Percentiles rank a stretch among this genome's conserved stretches.
phyloP scores from a whole-genome alignment of 2,329 filamentous ascomycete genomes.

The Pestalotiopsis sp. region DNA sequence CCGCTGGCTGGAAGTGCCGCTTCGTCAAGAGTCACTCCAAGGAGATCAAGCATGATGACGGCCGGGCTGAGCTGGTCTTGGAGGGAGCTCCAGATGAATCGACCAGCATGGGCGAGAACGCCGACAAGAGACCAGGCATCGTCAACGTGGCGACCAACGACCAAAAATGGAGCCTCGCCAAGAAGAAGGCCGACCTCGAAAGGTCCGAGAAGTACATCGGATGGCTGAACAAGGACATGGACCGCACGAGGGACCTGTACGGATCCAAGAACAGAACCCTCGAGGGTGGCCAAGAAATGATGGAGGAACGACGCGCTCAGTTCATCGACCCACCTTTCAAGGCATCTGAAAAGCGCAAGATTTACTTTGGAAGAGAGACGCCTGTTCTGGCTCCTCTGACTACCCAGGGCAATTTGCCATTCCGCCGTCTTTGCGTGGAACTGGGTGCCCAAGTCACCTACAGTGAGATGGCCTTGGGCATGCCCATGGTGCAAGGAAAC shows the following conservation, averaged over 20 bases:
- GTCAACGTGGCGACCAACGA: slow-evolving; percentile 74
- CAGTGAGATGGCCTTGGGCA: slow-evolving; percentile 95
- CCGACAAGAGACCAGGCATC: slow-evolving; percentile 61
- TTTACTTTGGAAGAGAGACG: slow-evolving; percentile 95
- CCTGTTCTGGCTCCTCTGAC: slow-evolving; percentile 93
- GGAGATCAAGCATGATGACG: slow-evolving; percentile 78
- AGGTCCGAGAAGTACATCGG: slow-evolving; percentile 75
- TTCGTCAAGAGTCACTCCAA: slow-evolving; percentile 86
- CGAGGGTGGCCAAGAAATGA: slow-evolving; percentile 31
- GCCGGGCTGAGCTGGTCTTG: slow-evolving; percentile 77
- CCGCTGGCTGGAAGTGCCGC: slow-evolving; percentile 90
- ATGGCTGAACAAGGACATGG: slow-evolving; percentile 73
- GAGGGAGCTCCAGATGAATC: slow-evolving; percentile 45
- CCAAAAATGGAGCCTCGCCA: slow-evolving; percentile 75
- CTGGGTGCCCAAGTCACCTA: slow-evolving; percentile 92
- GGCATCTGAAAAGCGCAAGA: slow-evolving; percentile 87
- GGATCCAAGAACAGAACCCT: slow-evolving; percentile 42
- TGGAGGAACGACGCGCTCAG: slow-evolving; percentile 73
- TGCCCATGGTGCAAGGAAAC: slow-evolving; percentile 86
- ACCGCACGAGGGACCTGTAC: slow-evolving; percentile 49
- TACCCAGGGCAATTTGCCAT: slow-evolving; percentile 95
- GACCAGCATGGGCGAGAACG: slow-evolving; percentile 24
- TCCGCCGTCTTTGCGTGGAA: slow-evolving; percentile 85
- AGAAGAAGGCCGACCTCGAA: slow-evolving; percentile 70
- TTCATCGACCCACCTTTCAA: slow-evolving; percentile 87